Percentiles rank a stretch among this genome's conserved stretches.
These are phyloP conservation scores for Daedalea quercina DNA, from an alignment of 768 basidiomycete genomes.

Conservation along the genomic window DNA sequence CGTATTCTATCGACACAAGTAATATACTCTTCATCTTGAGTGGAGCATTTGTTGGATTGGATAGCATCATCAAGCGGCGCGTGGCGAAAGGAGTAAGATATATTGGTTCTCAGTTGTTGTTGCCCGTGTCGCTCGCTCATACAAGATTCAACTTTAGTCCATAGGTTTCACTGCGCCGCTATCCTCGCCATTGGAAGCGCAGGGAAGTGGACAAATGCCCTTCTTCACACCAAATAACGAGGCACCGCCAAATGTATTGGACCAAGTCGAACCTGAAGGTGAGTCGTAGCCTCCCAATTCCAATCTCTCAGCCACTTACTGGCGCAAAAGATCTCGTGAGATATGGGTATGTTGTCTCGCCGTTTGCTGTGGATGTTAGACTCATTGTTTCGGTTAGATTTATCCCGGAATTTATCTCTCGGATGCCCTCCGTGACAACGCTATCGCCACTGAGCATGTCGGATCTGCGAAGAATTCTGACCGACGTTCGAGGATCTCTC, in stretches of 20 bases:
- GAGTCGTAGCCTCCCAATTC: slow-evolving; percentile 7
- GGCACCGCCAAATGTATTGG: slow-evolving; percentile 46
- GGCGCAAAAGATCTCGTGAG: slow-evolving; percentile 62
- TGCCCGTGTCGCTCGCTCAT: not conserved
- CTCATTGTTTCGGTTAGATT: slow-evolving; percentile 40
- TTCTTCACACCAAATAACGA: slow-evolving; percentile 78
- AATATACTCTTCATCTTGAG: slow-evolving; percentile 94
- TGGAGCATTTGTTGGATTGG: slow-evolving; percentile 92
- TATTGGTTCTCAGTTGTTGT: not conserved
- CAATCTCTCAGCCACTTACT: not conserved
- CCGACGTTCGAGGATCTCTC: slow-evolving; percentile 87
- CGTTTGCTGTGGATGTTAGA: not conserved
- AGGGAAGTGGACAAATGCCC: slow-evolving; percentile 34
- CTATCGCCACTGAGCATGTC: slow-evolving; percentile 70
- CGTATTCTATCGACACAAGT: slow-evolving; percentile 76
- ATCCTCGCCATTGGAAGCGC: slow-evolving; percentile 33
- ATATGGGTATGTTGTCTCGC: slow-evolving; percentile 52
- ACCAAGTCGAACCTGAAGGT: slow-evolving; percentile 70
- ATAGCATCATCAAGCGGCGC: slow-evolving; percentile 71
- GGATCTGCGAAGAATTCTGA: slow-evolving; percentile 86
- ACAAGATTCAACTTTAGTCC: slow-evolving; percentile 42
- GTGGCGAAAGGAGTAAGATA: slow-evolving; percentile 76
- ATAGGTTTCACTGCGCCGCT: slow-evolving; percentile 77
- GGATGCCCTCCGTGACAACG: slow-evolving; percentile 87
- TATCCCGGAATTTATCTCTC: slow-evolving; percentile 93